Conservation (phyloP, 2,329 filamentous ascomycete species). For the Whalleya microplaca region DNA sequence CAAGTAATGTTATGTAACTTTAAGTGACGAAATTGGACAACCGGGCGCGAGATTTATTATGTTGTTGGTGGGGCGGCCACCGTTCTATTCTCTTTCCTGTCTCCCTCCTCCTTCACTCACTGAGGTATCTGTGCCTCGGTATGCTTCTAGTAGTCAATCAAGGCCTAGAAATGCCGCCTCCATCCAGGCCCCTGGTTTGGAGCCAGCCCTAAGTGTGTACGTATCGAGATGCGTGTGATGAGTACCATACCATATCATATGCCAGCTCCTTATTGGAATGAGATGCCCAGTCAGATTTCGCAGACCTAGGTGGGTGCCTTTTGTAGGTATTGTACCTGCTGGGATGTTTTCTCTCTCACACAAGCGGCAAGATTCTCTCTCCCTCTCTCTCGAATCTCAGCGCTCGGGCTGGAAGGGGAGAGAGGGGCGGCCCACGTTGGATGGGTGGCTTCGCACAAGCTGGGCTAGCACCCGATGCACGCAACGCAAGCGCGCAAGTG, state of each 20-base stretch:
- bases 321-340: neutral
- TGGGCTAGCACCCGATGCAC: constrained; percentile 37
- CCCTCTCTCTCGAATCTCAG: constrained; percentile 6
- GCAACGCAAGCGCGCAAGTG: constrained; percentile 36
- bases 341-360: constrained; percentile 13
- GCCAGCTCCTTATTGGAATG: neutral
- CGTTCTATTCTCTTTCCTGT: constrained; percentile 5
- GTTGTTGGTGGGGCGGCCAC: constrained; percentile 27
- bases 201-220: constrained; percentile 10
- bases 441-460: constrained; percentile 24
- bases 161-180: constrained; percentile 9
- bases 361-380: constrained; percentile 10
- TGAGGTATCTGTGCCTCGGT: constrained; percentile 19
- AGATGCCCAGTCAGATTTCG: neutral
- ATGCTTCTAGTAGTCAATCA: constrained; percentile 23
- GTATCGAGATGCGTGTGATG: neutral
- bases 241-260: neutral
- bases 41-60: constrained; percentile 19
- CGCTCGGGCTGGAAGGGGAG: constrained; percentile 20
- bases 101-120: constrained; percentile 1
- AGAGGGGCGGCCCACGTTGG: constrained; percentile 19
- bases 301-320: neutral
- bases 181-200: constrained; percentile 11
- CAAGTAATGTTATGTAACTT: constrained; percentile 4
- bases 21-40: constrained; percentile 11